phyloP scores from a whole-genome alignment of 805 yeast species.

The Pichia deserticola region DNA sequence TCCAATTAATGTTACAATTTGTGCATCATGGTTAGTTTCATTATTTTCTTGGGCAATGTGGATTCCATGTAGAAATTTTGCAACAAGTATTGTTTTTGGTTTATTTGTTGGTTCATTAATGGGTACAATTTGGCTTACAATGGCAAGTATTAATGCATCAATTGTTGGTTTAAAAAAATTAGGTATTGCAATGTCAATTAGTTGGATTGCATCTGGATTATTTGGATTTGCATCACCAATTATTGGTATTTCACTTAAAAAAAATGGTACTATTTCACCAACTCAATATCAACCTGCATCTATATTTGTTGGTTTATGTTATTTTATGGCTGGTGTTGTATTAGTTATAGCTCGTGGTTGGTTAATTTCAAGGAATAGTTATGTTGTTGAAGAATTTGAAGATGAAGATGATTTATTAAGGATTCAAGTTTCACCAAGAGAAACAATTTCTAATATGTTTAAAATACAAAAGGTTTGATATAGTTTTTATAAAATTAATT shows the following conservation, averaged over 20 bases:
- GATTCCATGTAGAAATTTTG: slow-evolving; percentile 51
- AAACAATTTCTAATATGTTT: slow-evolving; percentile 2
- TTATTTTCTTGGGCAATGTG: slow-evolving; percentile 43
- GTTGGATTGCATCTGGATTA: slow-evolving; percentile 44
- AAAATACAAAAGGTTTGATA: slow-evolving; percentile 1
- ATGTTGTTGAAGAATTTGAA: slow-evolving; percentile 12
- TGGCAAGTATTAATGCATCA: slow-evolving; percentile 44
- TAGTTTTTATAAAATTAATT: neutral
- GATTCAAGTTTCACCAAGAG: slow-evolving; percentile 10
- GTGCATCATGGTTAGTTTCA: slow-evolving; percentile 33
- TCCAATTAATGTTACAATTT: slow-evolving; percentile 37
- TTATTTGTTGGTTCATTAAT: slow-evolving; percentile 47
- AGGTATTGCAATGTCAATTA: slow-evolving; percentile 39
- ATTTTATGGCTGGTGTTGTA: slow-evolving; percentile 36
- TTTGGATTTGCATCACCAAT: slow-evolving; percentile 53
- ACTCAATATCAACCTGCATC: slow-evolving; percentile 46
- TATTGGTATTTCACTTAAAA: slow-evolving; percentile 47
- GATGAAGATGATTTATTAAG: slow-evolving; percentile 16
- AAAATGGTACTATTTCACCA: slow-evolving; percentile 30
- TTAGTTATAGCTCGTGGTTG: slow-evolving; percentile 47
- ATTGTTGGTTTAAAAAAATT: slow-evolving; percentile 48
- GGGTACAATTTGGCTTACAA: slow-evolving; percentile 55
- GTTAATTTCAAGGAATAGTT: slow-evolving; percentile 41
- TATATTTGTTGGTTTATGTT: slow-evolving; percentile 52
- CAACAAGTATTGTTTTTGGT: slow-evolving; percentile 47